phyloP scores from a whole-genome alignment of 805 yeast species.

The Kregervanrija pseudodelftensis region DNA sequence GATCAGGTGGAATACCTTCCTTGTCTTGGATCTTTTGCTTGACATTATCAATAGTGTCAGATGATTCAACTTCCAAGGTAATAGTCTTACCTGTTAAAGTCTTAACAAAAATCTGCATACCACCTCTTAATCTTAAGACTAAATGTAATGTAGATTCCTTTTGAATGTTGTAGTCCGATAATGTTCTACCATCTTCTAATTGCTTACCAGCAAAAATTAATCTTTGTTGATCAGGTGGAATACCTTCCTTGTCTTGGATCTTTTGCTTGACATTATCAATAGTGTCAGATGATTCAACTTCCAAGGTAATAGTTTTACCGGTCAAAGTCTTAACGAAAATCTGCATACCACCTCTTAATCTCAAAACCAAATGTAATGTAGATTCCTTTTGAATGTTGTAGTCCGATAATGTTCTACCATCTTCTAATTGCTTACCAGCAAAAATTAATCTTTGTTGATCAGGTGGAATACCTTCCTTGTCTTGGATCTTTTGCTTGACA shows the following conservation, averaged over 20 bases:
- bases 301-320: constrained; percentile 34
- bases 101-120: constrained; percentile 56
- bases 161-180: constrained; percentile 92
- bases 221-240: too few species aligned
- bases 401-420: constrained; percentile 97
- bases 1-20: constrained; percentile 98
- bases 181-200: constrained; percentile 91
- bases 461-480: too few species aligned
- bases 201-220: constrained; percentile 98
- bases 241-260: too few species aligned
- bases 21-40: constrained; percentile 95
- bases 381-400: constrained; percentile 46
- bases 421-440: constrained; percentile 91
- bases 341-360: constrained; percentile 85
- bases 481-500: too few species aligned
- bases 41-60: constrained; percentile 96
- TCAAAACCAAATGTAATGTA: constrained; percentile 70
- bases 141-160: constrained; percentile 72
- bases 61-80: constrained; percentile 94
- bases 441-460: too few species aligned
- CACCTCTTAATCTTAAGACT: constrained; percentile 62
- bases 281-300: too few species aligned
- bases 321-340: constrained; percentile 46
- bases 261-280: too few species aligned
- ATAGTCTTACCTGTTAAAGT: constrained; percentile 58